A percentile compares a stretch with the other conserved stretches of the same genome.
Evolutionary conservation across 345 rosid species (phyloP).

Genomic region (Atalantia buxifolia): DNA sequence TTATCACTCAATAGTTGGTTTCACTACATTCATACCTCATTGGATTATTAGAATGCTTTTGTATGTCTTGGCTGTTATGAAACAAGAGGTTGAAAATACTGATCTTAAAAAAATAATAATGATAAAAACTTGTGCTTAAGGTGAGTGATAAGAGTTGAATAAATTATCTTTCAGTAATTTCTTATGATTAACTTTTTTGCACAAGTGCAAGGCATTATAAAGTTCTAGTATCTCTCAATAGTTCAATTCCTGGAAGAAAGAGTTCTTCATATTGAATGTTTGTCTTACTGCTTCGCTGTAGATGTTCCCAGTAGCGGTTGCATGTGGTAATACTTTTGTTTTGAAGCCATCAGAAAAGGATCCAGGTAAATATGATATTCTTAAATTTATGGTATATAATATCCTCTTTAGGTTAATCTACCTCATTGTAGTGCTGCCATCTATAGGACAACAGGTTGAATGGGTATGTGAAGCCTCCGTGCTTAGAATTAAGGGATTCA

Average conservation of each 20-base stretch:
- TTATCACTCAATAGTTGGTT: not conserved
- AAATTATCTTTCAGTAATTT: not conserved
- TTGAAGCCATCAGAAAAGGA: conserved; percentile 98
- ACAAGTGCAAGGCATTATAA: not conserved
- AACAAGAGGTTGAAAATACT: not conserved
- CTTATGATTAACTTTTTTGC: not conserved
- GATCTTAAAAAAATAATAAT: not conserved
- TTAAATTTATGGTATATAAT: not conserved
- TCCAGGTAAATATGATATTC: conserved; percentile 56
- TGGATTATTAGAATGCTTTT: not conserved
- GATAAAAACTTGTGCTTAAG: not conserved
- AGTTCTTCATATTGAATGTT: not conserved
- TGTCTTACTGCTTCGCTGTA: conserved; percentile 35
- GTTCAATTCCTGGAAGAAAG: not conserved
- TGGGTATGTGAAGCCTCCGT: not conserved
- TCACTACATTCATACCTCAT: not conserved
- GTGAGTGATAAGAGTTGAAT: not conserved
- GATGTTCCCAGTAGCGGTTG: conserved; percentile 95
- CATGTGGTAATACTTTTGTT: conserved; percentile 92
- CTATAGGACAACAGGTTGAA: not conserved
- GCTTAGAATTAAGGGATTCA: not conserved
- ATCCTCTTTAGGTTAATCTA: not conserved
- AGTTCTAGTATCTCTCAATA: not conserved
- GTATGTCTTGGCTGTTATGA: not conserved
- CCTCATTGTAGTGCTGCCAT: not conserved